Conservation (phyloP, 2,329 filamentous ascomycete species). For the Orbilia oligospora region DNA sequence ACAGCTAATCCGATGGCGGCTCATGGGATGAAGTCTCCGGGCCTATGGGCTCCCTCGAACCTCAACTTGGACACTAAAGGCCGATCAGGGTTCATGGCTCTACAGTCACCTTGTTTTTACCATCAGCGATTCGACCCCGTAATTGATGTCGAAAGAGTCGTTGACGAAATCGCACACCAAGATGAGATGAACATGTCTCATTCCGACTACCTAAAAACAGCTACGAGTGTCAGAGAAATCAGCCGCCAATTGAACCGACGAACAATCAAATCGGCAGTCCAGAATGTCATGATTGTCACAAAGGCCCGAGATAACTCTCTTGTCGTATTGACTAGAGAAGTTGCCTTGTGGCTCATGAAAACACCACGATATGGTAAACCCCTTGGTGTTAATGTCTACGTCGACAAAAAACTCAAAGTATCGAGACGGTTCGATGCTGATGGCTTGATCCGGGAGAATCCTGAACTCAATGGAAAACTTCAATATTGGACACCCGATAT, state of each 20-base stretch:
- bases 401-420: slow-evolving; percentile 92
- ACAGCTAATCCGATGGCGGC: slow-evolving; percentile 58
- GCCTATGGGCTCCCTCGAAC: slow-evolving; percentile 45
- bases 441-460: slow-evolving; percentile 79
- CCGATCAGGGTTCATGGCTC: slow-evolving; percentile 66
- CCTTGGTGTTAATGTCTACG: slow-evolving; percentile 94
- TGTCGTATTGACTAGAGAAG: slow-evolving; percentile 87
- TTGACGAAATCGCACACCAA: slow-evolving; percentile 87
- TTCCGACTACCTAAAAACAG: slow-evolving; percentile 93
- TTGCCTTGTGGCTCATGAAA: slow-evolving; percentile 87
- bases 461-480: slow-evolving; percentile 84
- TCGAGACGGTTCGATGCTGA: slow-evolving; percentile 89
- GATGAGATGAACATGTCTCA: slow-evolving; percentile 91
- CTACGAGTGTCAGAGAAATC: slow-evolving; percentile 93
- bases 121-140: slow-evolving; percentile 97
- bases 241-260: slow-evolving; percentile 93
- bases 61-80: slow-evolving; percentile 65
- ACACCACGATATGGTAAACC: slow-evolving; percentile 91
- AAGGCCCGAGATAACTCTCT: slow-evolving; percentile 96
- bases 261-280: slow-evolving; percentile 90
- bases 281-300: slow-evolving; percentile 97
- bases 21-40: slow-evolving; percentile 30
- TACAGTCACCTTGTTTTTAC: slow-evolving; percentile 97
- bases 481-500: slow-evolving; percentile 97
- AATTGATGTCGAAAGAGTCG: slow-evolving; percentile 92